These are phyloP conservation scores for Escovopsis weberi DNA, from an alignment of 2,329 filamentous ascomycete genomes.

Conservation along the genomic window DNA sequence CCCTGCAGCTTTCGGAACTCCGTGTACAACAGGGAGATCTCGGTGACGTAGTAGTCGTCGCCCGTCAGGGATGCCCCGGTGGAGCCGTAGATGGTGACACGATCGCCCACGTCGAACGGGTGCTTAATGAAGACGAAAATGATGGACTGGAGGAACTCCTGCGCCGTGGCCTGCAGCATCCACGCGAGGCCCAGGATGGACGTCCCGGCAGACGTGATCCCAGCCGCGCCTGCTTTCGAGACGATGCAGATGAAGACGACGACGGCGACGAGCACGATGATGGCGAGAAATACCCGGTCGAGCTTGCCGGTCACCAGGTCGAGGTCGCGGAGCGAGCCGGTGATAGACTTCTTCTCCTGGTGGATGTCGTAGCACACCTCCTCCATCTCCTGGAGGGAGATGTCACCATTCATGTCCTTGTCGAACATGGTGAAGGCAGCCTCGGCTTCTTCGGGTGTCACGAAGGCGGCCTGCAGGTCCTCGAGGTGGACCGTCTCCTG, in stretches of 20 bases:
- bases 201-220: slow-evolving; percentile 79
- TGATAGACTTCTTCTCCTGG: slow-evolving; percentile 87
- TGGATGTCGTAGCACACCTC: slow-evolving; percentile 89
- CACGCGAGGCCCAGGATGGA: slow-evolving; percentile 80
- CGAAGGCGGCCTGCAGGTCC: slow-evolving; percentile 66
- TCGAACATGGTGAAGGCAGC: slow-evolving; percentile 88
- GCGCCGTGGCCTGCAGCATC: slow-evolving; percentile 83
- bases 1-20: slow-evolving; percentile 99
- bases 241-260: slow-evolving; percentile 83
- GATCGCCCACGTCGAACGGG: slow-evolving; percentile 89
- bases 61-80: slow-evolving; percentile 64
- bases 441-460: slow-evolving; percentile 71
- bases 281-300: slow-evolving; percentile 76
- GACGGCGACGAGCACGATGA: slow-evolving; percentile 66
- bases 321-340: slow-evolving; percentile 83
- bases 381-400: slow-evolving; percentile 89
- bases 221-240: slow-evolving; percentile 77
- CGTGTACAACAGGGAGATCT: slow-evolving; percentile 84
- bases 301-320: slow-evolving; percentile 88
- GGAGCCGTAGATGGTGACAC: slow-evolving; percentile 82
- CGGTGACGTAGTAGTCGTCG: slow-evolving; percentile 93
- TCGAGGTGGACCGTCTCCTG: slow-evolving; percentile 64
- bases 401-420: slow-evolving; percentile 92
- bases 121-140: slow-evolving; percentile 97
- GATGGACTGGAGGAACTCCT: slow-evolving; percentile 86